These are phyloP conservation scores for Geotrichum candidum DNA, from an alignment of 1,139 yeast genomes.

Conservation along the genomic window DNA sequence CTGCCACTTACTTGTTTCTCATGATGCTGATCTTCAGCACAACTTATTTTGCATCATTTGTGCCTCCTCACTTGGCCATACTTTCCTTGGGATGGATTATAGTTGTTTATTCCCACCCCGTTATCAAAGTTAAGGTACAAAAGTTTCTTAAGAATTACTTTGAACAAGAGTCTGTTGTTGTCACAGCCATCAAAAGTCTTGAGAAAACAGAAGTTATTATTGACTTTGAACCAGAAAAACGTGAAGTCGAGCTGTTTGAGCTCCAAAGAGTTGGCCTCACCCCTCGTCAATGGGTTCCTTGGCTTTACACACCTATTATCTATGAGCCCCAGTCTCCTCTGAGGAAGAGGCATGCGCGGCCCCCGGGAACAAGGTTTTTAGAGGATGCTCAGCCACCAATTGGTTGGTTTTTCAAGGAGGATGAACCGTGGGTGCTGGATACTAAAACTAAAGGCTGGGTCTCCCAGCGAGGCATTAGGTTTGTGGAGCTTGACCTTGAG, in stretches of 20 bases:
- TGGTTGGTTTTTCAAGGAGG: slow-evolving; percentile 64
- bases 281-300: slow-evolving; percentile 53
- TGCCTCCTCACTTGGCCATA: slow-evolving; percentile 59
- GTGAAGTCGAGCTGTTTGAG: slow-evolving; percentile 66
- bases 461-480: slow-evolving; percentile 39
- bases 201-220: slow-evolving; percentile 52
- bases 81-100: slow-evolving; percentile 48
- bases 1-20: slow-evolving; percentile 46
- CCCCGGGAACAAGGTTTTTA: slow-evolving; percentile 57
- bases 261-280: slow-evolving; percentile 61
- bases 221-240: slow-evolving; percentile 53
- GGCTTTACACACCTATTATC: slow-evolving; percentile 44
- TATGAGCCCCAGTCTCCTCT: slow-evolving; percentile 49
- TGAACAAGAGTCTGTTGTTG: not conserved
- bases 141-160: slow-evolving; percentile 3
- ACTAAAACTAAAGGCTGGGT: slow-evolving; percentile 49
- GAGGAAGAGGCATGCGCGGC: slow-evolving; percentile 55
- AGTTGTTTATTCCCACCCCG: slow-evolving; percentile 32
- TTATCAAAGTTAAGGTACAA: slow-evolving; percentile 14
- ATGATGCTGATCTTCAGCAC: slow-evolving; percentile 42
- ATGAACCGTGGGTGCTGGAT: slow-evolving; percentile 64
- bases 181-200: slow-evolving; percentile 29
- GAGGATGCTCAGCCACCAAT: slow-evolving; percentile 58
- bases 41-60: slow-evolving; percentile 51
- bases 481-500: slow-evolving; percentile 33